A percentile compares a stretch with the other conserved stretches of the same genome.
These are phyloP conservation scores for Ophiobolus disseminans DNA, from an alignment of 2,329 filamentous ascomycete genomes.

Conservation along the genomic window DNA sequence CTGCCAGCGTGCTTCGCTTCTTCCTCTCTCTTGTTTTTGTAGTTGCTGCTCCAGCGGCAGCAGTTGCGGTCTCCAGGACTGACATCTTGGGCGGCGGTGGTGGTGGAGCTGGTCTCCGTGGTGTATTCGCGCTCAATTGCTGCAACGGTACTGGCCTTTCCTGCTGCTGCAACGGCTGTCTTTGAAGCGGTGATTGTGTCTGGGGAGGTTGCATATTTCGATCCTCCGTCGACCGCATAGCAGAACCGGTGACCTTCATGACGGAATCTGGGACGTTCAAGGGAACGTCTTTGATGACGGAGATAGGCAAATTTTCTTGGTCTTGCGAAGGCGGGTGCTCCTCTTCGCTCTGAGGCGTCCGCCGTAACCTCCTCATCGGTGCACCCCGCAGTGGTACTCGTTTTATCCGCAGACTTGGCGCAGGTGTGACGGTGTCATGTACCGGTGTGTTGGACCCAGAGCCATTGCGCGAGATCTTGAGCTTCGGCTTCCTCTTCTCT, in stretches of 20 bases:
- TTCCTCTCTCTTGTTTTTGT: constrained; percentile 74
- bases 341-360: constrained; percentile 50
- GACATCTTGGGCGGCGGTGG: constrained; percentile 95
- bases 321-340: constrained; percentile 63
- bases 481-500: constrained; percentile 47
- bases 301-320: constrained; percentile 78
- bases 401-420: constrained; percentile 50
- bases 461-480: constrained; percentile 47
- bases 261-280: constrained; percentile 38
- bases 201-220: constrained; percentile 29
- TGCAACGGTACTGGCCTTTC: constrained; percentile 59
- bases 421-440: constrained; percentile 50
- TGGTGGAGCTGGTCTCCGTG: constrained; percentile 76
- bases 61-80: constrained; percentile 88
- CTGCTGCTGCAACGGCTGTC: constrained; percentile 47
- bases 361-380: constrained; percentile 47
- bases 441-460: constrained; percentile 48
- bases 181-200: constrained; percentile 39
- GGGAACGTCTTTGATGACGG: constrained; percentile 35
- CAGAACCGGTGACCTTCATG: constrained; percentile 42
- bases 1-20: constrained; percentile 80
- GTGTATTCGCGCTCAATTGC: constrained; percentile 70
- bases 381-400: constrained; percentile 49
- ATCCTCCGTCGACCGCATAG: constrained; percentile 44
- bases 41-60: constrained; percentile 78